Conservation (phyloP, 352 stramenopile genomes). For the Pythium myriotylum region DNA sequence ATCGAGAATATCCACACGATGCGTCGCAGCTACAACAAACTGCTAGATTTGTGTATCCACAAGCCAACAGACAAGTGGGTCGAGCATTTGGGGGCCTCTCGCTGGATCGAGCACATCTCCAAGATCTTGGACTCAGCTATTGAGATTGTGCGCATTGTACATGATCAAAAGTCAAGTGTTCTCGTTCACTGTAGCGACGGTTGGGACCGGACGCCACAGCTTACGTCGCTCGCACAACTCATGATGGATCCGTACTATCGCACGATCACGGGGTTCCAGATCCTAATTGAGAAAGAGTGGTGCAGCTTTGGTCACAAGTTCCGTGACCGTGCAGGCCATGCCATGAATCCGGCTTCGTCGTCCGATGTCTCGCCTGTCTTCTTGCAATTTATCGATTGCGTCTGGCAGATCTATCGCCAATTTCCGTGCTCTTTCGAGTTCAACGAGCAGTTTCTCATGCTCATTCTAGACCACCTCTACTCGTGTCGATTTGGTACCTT, state of each 20-base stretch:
- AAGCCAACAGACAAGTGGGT: slow-evolving; percentile 80
- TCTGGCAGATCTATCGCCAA: slow-evolving; percentile 78
- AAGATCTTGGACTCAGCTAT: slow-evolving; percentile 79
- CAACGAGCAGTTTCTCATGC: slow-evolving; percentile 80
- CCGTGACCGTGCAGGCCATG: slow-evolving; percentile 67
- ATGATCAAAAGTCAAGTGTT: slow-evolving; percentile 89
- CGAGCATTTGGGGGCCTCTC: slow-evolving; percentile 69
- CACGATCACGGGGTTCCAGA: slow-evolving; percentile 82
- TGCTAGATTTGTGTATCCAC: slow-evolving; percentile 72
- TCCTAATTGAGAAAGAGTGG: slow-evolving; percentile 91
- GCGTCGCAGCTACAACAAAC: slow-evolving; percentile 81
- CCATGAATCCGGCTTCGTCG: slow-evolving; percentile 65
- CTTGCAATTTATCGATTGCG: slow-evolving; percentile 89
- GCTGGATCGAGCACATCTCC: slow-evolving; percentile 80
- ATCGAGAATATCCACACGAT: slow-evolving; percentile 94
- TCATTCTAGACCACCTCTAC: slow-evolving; percentile 83
- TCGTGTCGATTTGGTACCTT: slow-evolving; percentile 92
- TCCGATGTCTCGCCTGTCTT: slow-evolving; percentile 98
- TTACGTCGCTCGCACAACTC: slow-evolving; percentile 81
- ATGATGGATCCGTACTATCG: slow-evolving; percentile 92
- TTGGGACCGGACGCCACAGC: slow-evolving; percentile 99
- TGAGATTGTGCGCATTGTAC: slow-evolving; percentile 83
- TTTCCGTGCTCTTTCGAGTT: slow-evolving; percentile 87
- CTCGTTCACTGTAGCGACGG: slow-evolving; percentile 98
- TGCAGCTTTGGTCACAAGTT: slow-evolving; percentile 91